Evolutionary conservation across 192 early-diverging fungal genomes (phyloP).

Genomic region (Entomortierella chlamydospora): DNA sequence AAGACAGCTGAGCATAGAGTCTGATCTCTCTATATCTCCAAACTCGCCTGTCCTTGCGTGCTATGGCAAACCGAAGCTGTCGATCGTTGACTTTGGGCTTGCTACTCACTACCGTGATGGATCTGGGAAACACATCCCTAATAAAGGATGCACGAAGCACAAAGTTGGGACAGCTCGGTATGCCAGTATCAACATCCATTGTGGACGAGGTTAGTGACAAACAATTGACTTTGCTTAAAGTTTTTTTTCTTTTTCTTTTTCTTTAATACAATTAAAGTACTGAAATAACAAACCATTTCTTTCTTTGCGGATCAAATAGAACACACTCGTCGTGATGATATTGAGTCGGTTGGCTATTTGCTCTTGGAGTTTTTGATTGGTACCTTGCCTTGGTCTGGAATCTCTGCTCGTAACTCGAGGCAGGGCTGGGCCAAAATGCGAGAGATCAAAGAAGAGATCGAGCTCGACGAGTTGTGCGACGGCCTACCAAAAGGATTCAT

Average conservation of each 20-base stretch:
- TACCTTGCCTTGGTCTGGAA: constrained; percentile 86
- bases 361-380: constrained; percentile 83
- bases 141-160: constrained; percentile 52
- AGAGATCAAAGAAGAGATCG: constrained; percentile 81
- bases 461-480: constrained; percentile 82
- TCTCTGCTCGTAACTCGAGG: constrained; percentile 82
- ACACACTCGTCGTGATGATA: constrained; percentile 86
- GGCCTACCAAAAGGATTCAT: constrained; percentile 80
- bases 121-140: constrained; percentile 57
- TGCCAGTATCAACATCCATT: constrained; percentile 86
- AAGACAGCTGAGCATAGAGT: constrained; percentile 23
- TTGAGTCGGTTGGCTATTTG: constrained; percentile 87
- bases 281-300: neutral
- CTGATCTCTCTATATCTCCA: constrained; percentile 29
- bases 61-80: constrained; percentile 67
- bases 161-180: constrained; percentile 88
- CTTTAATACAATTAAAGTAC: neutral
- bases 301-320: constrained; percentile 56
- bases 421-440: constrained; percentile 92
- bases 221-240: neutral
- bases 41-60: constrained; percentile 19
- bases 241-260: neutral
- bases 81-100: constrained; percentile 67
- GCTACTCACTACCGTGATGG: constrained; percentile 59
- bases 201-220: constrained; percentile 72